Evolutionary conservation across 192 early-diverging fungal species (phyloP), one percentile per base, ranked within the genome.

Genomic region (Umbelopsis vinacea): DNA sequence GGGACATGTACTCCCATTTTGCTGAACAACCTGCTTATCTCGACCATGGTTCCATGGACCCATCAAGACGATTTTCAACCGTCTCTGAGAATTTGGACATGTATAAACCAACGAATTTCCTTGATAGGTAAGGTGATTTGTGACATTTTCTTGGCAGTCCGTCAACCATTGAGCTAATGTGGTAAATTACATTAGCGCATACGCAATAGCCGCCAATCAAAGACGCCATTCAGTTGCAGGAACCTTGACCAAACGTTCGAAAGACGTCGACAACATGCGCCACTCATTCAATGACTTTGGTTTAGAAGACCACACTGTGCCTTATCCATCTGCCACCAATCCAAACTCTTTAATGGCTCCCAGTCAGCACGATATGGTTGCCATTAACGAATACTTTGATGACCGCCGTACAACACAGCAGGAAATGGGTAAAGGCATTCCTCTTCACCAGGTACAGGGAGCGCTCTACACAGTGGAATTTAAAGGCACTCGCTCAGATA

Each of bases 401-500:
- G 69, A 75, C 52, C 75, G 74, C 4, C 47, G 73, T 7, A 74
- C 73, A 11, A 74, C 80, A 2, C 71, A 70, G 26, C 67, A 75
- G 24, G 81, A 83, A 37, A 71, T 85, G 38, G 82, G 76, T n/a
- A 83, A 84, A 57, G 84, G 85, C 22, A 54, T 83, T 70, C 80
- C 82, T n/a, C 71, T 82, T 40, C 78, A 75, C 60, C 82, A 81
- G 68, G 78, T 83, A 14, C 78, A 80, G 85, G 79, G 68, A 81
- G 87, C 74, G 8, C 82, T 96, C 29, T 93, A 90, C 78, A 87
- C 92, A 26, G 91, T 96, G 4, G 93, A 94, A 82, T 96, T 96
- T 75, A 96, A 96, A 76, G 91, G 91, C 37, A 92, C 92, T 21
- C 84, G 95, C n/a, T 90, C 86, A 22, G 95, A 96, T 75, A 82